Base-by-base conservation (phyloP, 352 stramenopile species). In the Phytophthora fragariae region DNA sequence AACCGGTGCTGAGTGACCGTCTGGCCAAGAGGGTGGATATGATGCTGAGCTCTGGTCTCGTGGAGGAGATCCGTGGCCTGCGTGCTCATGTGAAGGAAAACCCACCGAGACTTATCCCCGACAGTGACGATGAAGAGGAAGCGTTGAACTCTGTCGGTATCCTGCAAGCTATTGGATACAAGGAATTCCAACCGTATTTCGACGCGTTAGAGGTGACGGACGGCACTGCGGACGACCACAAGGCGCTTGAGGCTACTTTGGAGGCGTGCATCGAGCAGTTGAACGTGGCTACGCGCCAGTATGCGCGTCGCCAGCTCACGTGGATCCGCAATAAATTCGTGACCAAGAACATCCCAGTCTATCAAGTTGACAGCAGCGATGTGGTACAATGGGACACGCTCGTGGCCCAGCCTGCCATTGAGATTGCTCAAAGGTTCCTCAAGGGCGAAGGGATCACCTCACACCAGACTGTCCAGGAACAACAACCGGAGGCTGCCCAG, bases 291-390 rank as follows among this genome's bases (percentile, higher is more conserved):
- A 97, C 91, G 49, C 84, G 89, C 1, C 89, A 96, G 76, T 97
- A 97, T 71, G 91, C 91, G 29, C 88, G 89, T 37, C 86, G 90
- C 11, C 91, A 97, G 69, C 79, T 97, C 35, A 90, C 88, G 57
- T 97, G 91, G 91, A 96, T 97, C 64, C 89, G 89, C 41, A 97
- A 96, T 61, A 89, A 86, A 37, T 94, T 97, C 58, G 82, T 94
- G 50, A 87, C 87, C 21, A 89, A 90, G 27, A 94, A 93, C 63
- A 92, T 96, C 50, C 91, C 90, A 10, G 86, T 97, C 24, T 96
- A 96, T 64, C 77, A 92, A 64, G 69, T 97, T 1, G 90, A 97
- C 61, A 96, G 89, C 57, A 95, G 82, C 66, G 81, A 96, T 65
- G 72, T 95, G 11, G 33, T 64, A 8, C 67, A 82, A 19, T 97